Percentiles rank a stretch among this genome's conserved stretches.
Evolutionary conservation across 441 rosid species (phyloP).

Genomic region (Populus trichocarpa): DNA sequence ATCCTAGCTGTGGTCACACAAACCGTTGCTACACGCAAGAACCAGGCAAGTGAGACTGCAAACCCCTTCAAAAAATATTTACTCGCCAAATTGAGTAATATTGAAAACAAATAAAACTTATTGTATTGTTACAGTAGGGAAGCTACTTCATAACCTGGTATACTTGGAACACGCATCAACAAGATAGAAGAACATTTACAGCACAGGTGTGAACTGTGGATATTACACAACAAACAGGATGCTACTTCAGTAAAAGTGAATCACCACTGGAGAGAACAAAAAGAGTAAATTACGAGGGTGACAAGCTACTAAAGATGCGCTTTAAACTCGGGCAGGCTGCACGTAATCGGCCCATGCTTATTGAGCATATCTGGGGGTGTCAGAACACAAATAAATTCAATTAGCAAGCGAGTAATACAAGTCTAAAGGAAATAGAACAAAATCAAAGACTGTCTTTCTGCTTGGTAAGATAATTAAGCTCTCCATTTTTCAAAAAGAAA

Average conservation of each 20-base stretch:
- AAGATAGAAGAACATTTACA: constrained; percentile 27
- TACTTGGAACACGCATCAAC: constrained; percentile 13
- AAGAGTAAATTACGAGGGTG: constrained; percentile 17
- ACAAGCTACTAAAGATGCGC: constrained; percentile 69
- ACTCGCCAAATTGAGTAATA: neutral
- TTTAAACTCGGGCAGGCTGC: constrained; percentile 77
- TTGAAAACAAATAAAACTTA: constrained; percentile 17
- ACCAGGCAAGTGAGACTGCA: neutral
- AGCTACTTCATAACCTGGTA: constrained; percentile 20
- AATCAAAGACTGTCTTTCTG: neutral
- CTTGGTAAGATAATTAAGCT: neutral
- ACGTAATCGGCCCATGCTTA: constrained; percentile 72
- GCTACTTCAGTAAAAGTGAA: constrained; percentile 6
- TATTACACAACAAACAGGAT: constrained; percentile 15
- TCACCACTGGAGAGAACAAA: neutral
- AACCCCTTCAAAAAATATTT: too few species aligned
- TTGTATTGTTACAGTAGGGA: constrained; percentile 16
- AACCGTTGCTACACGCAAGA: neutral
- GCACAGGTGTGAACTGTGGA: constrained; percentile 5
- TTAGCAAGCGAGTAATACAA: neutral
- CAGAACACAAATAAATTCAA: neutral
- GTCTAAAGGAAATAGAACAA: neutral
- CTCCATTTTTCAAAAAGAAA: neutral
- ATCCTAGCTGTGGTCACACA: neutral
- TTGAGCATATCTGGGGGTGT: constrained; percentile 50